These are phyloP conservation scores for Aspergillus sp. DNA, from an alignment of 2,329 filamentous ascomycete genomes.

Conservation along the genomic window DNA sequence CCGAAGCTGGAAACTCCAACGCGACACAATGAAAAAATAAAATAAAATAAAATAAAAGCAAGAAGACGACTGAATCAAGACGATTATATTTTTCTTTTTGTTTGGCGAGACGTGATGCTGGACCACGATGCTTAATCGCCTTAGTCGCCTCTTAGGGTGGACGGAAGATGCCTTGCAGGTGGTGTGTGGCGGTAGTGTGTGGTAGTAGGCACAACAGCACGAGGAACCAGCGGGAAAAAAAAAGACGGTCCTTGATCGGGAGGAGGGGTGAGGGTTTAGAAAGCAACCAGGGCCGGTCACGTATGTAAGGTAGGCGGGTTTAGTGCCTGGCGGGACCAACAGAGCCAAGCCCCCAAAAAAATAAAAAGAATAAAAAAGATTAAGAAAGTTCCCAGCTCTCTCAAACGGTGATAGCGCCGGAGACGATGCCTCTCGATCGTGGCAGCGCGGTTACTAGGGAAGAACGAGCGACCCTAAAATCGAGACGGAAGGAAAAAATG, in stretches of 20 bases:
- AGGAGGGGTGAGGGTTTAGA: slow-evolving; percentile 14
- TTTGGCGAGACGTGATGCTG: slow-evolving; percentile 16
- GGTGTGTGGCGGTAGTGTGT: background rate
- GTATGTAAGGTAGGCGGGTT: background rate
- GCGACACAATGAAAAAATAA: too few relatives aligned
- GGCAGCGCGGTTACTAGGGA: slow-evolving; percentile 14
- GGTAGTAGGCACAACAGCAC: slow-evolving; percentile 28
- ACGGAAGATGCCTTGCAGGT: slow-evolving; percentile 34
- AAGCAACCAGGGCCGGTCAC: slow-evolving; percentile 10
- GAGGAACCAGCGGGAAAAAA: slow-evolving; percentile 26
- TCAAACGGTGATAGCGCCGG: slow-evolving; percentile 18
- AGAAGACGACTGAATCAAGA: slow-evolving; percentile 5
- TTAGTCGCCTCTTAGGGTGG: slow-evolving; percentile 33
- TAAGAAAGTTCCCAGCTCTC: slow-evolving; percentile 15
- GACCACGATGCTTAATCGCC: slow-evolving; percentile 33
- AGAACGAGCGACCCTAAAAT: slow-evolving; percentile 19
- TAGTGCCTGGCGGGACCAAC: too few relatives aligned
- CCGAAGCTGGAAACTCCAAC: too few relatives aligned
- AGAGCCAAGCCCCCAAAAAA: background rate
- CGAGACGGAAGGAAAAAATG: slow-evolving; percentile 16
- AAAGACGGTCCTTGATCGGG: slow-evolving; percentile 18
- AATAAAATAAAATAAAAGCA: slow-evolving; percentile 1
- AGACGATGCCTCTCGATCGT: slow-evolving; percentile 18
- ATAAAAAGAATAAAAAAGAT: slow-evolving; percentile 8
- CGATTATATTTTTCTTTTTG: slow-evolving; percentile 2